Base-by-base conservation (phyloP, 805 yeast species). In the Candida qinlingensis region DNA sequence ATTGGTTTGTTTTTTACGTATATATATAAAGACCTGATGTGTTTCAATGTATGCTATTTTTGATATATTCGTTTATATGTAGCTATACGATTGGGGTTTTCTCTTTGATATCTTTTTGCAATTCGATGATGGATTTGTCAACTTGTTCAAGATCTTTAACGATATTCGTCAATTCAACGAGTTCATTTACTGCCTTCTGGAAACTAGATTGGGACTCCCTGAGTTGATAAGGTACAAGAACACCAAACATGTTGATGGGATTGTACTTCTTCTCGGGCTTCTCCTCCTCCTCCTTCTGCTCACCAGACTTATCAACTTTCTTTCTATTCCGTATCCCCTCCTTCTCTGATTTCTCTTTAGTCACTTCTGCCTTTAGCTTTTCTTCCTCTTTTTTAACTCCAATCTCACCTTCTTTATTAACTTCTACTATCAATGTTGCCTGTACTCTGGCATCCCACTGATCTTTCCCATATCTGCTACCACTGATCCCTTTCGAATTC, bases 211-310 rank as follows among this genome's bases (percentile, higher is more conserved):
- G 79, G 2, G 78, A 65, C 30, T 53, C 47, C 6, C 70, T 61
- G 27, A 79, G 58, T 36, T 68, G 68, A 37, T 51, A 41, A 5
- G 82, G 78, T 3, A 72, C 78, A 37, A 79, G 58, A 0, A 71
- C 72, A 2, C 79, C 79, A 61, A 79, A 75, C 69, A 75, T 78
- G 36, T 64, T 47, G 8, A 74, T 58, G 0, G 77, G 77, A 47
- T 71, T 69, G 38, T 58, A 55, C 38, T 34, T 50, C 34, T 41
- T 43, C 41, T 39, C 33, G 35, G 7, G 26, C 5, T 44, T 45
- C 41, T 38, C 41, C 12, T 45, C 39, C 10, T n/a, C 26, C 11
- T 26, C 28, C 7, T 31, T 35, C 29, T 37, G 19, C 19, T 19
- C 19, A 19, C 19, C 19, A 19, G 19, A 19, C 19, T 19, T 19